Conservation (phyloP, 495 filamentous ascomycete species). For the Monascus purpureus region DNA sequence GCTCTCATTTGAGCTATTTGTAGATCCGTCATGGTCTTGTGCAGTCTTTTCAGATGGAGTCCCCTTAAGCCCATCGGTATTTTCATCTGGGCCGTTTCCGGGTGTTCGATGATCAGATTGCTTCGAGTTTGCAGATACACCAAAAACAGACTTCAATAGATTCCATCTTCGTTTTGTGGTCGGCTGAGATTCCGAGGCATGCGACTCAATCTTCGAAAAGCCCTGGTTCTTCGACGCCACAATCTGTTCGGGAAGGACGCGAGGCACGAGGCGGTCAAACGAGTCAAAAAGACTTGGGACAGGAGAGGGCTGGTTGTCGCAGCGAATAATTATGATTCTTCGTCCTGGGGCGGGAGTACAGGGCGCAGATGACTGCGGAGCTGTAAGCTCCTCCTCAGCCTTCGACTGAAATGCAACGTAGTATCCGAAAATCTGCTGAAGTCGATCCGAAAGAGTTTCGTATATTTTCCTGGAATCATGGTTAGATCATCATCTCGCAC, state of each 20-base stretch:
- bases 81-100: conserved; percentile 26
- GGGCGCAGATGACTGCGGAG: conserved; percentile 58
- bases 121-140: conserved; percentile 14
- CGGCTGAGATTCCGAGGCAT: conserved; percentile 9
- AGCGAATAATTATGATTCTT: conserved; percentile 81
- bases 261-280: conserved; percentile 46
- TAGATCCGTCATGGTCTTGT: conserved; percentile 14
- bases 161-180: conserved; percentile 51
- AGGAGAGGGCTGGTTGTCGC: conserved; percentile 53
- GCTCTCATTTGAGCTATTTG: conserved; percentile 14
- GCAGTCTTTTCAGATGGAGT: conserved; percentile 14
- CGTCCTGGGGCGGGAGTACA: conserved; percentile 84
- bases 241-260: conserved; percentile 22
- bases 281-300: conserved; percentile 42
- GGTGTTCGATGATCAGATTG: conserved; percentile 13
- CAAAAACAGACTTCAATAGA: conserved; percentile 55
- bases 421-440: conserved; percentile 64
- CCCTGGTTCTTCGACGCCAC: conserved; percentile 24
- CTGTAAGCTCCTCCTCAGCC: conserved; percentile 38
- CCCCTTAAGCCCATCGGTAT: conserved; percentile 12
- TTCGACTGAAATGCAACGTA: conserved; percentile 58
- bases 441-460: conserved; percentile 48
- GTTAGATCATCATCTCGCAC: neutral
- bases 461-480: conserved; percentile 38
- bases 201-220: conserved; percentile 16